Evolutionary conservation across 2,329 filamentous ascomycete genomes (phyloP).

Genomic region (Monosporascus cannonballus): DNA sequence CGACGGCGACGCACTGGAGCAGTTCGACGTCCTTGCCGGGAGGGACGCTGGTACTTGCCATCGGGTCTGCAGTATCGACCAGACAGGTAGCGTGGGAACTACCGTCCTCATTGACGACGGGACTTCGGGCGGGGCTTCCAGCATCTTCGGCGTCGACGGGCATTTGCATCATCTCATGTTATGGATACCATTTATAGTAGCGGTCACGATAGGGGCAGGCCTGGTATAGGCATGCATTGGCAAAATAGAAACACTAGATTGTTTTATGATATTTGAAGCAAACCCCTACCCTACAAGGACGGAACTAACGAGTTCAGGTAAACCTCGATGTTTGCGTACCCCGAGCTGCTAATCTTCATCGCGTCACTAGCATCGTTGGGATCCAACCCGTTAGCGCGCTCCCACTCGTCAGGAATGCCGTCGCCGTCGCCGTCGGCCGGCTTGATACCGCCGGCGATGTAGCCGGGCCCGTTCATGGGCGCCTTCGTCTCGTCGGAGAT

Average conservation of each 20-base stretch:
- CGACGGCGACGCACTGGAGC: not conserved
- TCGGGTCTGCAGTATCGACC: conserved; percentile 29
- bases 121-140: not conserved
- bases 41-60: conserved; percentile 12
- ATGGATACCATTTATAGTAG: not conserved
- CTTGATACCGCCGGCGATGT: conserved; percentile 30
- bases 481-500: conserved; percentile 38
- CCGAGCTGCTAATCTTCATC: conserved; percentile 34
- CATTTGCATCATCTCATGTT: not conserved
- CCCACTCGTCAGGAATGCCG: conserved; percentile 44
- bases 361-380: conserved; percentile 32
- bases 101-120: conserved; percentile 21
- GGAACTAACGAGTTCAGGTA: conserved; percentile 43
- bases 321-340: conserved; percentile 42
- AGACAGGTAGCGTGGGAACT: conserved; percentile 25
- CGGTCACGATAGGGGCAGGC: not conserved
- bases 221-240: not conserved
- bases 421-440: conserved; percentile 40
- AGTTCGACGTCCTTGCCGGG: not conserved
- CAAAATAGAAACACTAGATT: not conserved
- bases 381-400: conserved; percentile 35
- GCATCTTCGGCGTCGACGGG: conserved; percentile 4
- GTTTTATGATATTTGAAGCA: not conserved
- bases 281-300: not conserved
- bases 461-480: conserved; percentile 32